These are phyloP conservation scores for Taphrina pruni DNA, from an alignment of 1,139 yeast genomes.

Conservation along the genomic window DNA sequence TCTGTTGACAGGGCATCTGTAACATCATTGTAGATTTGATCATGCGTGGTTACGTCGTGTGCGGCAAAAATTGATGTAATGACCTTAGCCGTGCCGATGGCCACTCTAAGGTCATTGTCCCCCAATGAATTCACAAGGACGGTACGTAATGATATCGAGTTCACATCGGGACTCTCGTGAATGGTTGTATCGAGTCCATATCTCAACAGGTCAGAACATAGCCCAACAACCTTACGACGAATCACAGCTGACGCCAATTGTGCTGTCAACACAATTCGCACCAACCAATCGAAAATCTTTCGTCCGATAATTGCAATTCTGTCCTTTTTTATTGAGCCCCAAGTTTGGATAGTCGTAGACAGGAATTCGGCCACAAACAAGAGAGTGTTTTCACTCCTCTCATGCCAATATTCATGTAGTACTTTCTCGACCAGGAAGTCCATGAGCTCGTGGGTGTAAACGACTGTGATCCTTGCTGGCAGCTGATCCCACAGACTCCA, in stretches of 20 bases:
- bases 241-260: neutral
- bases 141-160: neutral
- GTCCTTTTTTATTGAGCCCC: neutral
- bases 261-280: slow-evolving; percentile 8
- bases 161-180: neutral
- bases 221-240: neutral
- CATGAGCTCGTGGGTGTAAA: neutral
- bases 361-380: slow-evolving; percentile 9
- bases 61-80: slow-evolving; percentile 3
- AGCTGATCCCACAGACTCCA: neutral
- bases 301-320: neutral
- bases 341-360: neutral
- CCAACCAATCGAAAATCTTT: slow-evolving; percentile 15
- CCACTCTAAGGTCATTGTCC: slow-evolving; percentile 21
- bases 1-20: neutral
- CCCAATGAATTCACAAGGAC: slow-evolving; percentile 1
- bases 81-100: neutral
- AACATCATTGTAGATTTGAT: slow-evolving; percentile 12
- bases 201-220: slow-evolving; percentile 4
- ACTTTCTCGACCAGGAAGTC: slow-evolving; percentile 1
- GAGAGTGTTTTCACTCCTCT: neutral
- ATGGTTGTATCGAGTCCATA: neutral
- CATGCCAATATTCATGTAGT: slow-evolving; percentile 8
- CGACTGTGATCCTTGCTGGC: neutral
- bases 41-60: slow-evolving; percentile 1